These are phyloP conservation scores for Prunus mongolica DNA, from an alignment of 306 rosid species.

Conservation along the genomic window DNA sequence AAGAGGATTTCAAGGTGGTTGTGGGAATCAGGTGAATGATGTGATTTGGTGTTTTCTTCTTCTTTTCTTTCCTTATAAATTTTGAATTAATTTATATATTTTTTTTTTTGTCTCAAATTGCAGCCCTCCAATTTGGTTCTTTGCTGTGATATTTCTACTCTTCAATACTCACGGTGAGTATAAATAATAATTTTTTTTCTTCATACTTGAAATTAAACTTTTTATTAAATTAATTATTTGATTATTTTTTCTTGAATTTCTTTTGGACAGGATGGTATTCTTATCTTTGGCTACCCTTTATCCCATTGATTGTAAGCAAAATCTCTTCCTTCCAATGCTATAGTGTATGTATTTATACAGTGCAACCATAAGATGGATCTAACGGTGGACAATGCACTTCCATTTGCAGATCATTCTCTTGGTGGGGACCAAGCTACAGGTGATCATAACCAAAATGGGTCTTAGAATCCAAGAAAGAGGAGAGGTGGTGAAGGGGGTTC, in stretches of 20 bases:
- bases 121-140: constrained; percentile 84
- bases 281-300: constrained; percentile 75
- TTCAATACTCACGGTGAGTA: constrained; percentile 68
- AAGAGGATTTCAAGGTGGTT: constrained; percentile 86
- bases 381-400: neutral
- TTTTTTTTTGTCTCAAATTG: neutral
- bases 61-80: neutral
- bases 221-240: neutral
- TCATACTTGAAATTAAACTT: no score
- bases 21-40: constrained; percentile 74
- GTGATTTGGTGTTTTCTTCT: neutral
- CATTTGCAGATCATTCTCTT: constrained; percentile 51
- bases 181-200: neutral
- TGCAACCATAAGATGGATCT: neutral
- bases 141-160: constrained; percentile 70
- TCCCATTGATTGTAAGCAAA: constrained; percentile 80
- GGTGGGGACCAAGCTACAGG: constrained; percentile 86
- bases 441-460: constrained; percentile 89
- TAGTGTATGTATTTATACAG: no score
- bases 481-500: constrained; percentile 74
- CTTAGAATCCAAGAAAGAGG: constrained; percentile 65
- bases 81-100: neutral
- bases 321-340: no score
- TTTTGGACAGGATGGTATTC: constrained; percentile 65
- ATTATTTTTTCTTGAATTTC: neutral